These are phyloP conservation scores for Termitomyces sp. DNA, from an alignment of 768 basidiomycete genomes.

Conservation along the genomic window DNA sequence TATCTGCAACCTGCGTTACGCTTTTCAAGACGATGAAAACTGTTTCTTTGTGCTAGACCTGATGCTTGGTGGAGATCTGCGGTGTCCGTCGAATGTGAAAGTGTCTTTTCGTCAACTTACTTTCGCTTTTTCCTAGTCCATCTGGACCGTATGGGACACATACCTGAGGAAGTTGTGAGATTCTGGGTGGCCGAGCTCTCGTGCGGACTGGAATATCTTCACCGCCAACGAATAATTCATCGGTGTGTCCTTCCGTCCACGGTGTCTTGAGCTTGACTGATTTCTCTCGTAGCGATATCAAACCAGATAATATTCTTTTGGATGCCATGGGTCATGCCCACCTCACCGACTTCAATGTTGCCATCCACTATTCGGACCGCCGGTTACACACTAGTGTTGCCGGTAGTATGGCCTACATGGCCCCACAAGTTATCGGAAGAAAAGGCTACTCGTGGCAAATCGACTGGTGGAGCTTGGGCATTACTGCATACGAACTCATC, in stretches of 20 bases:
- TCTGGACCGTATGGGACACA: constrained; percentile 61
- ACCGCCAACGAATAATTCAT: constrained; percentile 89
- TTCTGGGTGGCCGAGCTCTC: constrained; percentile 92
- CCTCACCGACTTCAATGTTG: constrained; percentile 98
- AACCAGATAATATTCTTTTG: constrained; percentile 95
- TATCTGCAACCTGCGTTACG: constrained; percentile 86
- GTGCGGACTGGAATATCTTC: constrained; percentile 83
- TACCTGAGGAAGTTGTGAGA: constrained; percentile 68
- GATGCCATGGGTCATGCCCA: constrained; percentile 95
- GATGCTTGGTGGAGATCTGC: constrained; percentile 92
- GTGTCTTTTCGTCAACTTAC: constrained; percentile 1
- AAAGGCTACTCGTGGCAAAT: constrained; percentile 91
- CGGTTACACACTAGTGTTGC: constrained; percentile 90
- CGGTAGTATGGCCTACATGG: constrained; percentile 99
- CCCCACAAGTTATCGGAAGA: constrained; percentile 89
- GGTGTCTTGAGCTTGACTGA: constrained; percentile 6
- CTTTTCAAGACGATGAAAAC: constrained; percentile 96
- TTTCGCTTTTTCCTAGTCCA: constrained; percentile 53
- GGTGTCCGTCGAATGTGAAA: constrained; percentile 52
- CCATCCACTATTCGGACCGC: constrained; percentile 92
- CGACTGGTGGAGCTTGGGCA: constrained; percentile 96
- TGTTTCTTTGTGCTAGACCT: constrained; percentile 98
- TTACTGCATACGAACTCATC: constrained; percentile 87
- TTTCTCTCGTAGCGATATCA: constrained; percentile 65
- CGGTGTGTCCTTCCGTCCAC: constrained; percentile 49